Evolutionary conservation across 371 early-diverging fungal species (phyloP), one percentile per base, ranked within the genome.

Genomic region (Entomophthora muscae): DNA sequence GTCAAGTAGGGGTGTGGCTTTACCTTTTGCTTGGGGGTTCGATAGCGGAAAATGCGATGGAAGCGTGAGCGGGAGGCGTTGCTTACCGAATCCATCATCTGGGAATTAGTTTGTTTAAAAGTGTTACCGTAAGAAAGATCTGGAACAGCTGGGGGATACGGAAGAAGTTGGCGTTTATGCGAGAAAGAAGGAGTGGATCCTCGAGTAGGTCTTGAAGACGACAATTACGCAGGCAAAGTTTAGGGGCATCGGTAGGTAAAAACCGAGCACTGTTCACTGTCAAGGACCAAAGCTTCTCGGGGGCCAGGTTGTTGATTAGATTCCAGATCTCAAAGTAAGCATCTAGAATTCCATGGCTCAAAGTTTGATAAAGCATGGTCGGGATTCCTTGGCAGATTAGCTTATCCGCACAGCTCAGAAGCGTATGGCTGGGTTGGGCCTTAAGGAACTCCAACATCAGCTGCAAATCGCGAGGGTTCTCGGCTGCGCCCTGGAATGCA

Each of bases 91-190:
- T 27, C 56, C 27, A 55, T 12, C 24, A 55, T 55, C 56, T 55
- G 3, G 12, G 23, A 24, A 7, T 22, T 5, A 12, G 3, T 12
- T 5, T 23, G 21, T 3, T 7, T 55, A 5, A n/a, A n/a, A n/a
- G n/a, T n/a, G n/a, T 12, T 55, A 55, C 56, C 27, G 24, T 55
- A 12, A 55, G 3, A 23, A 55, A 55, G 27, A 55, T 55, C 56
- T 55, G 56, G 56, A 24, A 55, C 27, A 55, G 56, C 56, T 22
- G 56, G 10, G 56, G 56, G 22, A 24, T 55, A 10, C 56, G 56
- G 56, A 55, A 55, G 22, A 55, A 22, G 27, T 22, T 24, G 22
- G 56, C 10, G 27, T 55, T 22, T 5, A 55, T 5, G 24, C 27
- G 22, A 5, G 27, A 5, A 12, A 55, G 27, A 5, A 55, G 22